Evolutionary conservation across 73 alveolate species (phyloP), one percentile per base, ranked within the genome.

Genomic region (Blepharisma stoltei): DNA sequence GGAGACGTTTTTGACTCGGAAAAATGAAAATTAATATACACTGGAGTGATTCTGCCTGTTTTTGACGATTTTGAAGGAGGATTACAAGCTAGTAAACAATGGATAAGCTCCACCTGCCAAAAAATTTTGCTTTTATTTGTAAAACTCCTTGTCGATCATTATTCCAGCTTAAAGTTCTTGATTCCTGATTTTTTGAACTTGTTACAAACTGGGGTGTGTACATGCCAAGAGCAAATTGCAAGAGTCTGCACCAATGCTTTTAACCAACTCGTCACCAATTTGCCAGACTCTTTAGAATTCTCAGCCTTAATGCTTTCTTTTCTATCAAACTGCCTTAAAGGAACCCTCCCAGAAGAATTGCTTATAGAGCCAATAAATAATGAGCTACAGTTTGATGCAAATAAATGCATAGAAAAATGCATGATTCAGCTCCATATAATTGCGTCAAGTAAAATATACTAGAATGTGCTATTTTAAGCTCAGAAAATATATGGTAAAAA

Each of bases 371-470:
- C 49, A 1, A 78, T 2, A 14, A 69, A 43, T 18, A 44, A 21
- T n/a, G 84, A 71, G 6, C 79, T 80, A 21, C 70, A 77, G 3
- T 75, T 86, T 32, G 84, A 81, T 41, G 38, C 68, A 53, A 84
- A 77, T 27, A 78, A 76, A 11, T 81, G 88, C 68, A 71, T 68
- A 78, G 78, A 84, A 6, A 73, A 71, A 69, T 81, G 88, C 81
- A 76, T 81, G 6, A 85, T 82, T n/a, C 71, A 81, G 71, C 81
- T 81, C 20, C 80, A 50, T 7, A 67, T 86, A 6, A 75, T 81
- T 47, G 54, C 83, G 6, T 54, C 87, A 6, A 84, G 75, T 37
- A 41, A 66, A 8, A 86, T 21, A n/a, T n/a, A n/a, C n/a, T n/a
- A n/a, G n/a, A n/a, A n/a, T n/a, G n/a, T n/a, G n/a, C n/a, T n/a